A percentile compares a stretch with the other conserved stretches of the same genome.
These are phyloP conservation scores for Lasiodiplodia sp. DNA, from an alignment of 2,329 filamentous ascomycete genomes.

Conservation along the genomic window DNA sequence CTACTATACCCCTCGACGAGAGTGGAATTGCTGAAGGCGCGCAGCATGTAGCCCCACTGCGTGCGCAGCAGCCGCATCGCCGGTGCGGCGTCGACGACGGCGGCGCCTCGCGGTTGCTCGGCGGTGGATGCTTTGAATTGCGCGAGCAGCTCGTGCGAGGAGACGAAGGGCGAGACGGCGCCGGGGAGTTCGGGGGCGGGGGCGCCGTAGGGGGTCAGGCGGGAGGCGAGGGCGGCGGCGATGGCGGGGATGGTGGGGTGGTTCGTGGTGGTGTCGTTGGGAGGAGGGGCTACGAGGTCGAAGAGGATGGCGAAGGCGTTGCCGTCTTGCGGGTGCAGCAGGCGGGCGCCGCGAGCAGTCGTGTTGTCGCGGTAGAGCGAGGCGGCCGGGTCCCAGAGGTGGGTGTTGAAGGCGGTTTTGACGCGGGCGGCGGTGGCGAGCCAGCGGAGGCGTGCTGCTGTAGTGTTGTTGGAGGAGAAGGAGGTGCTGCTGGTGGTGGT, in stretches of 20 bases:
- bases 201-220: neutral
- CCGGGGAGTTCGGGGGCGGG: constrained; percentile 3
- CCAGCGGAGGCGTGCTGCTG: neutral
- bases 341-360: neutral
- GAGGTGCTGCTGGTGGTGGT: neutral
- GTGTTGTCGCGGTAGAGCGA: constrained; percentile 6
- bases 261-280: too few relatives aligned
- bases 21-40: neutral
- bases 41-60: constrained; percentile 10
- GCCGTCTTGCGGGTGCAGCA: constrained; percentile 7
- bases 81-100: neutral
- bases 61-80: neutral
- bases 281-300: too few relatives aligned
- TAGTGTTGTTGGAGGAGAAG: neutral
- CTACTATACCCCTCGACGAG: neutral
- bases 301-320: neutral
- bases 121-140: neutral
- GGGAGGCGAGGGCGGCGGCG: neutral
- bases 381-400: neutral
- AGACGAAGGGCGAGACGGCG: constrained; percentile 6
- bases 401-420: neutral
- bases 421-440: neutral
- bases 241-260: neutral
- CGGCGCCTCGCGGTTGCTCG: neutral
- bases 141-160: constrained; percentile 3